These are phyloP conservation scores for Ophiocordyceps polyrhachis-furcata DNA, from an alignment of 2,329 filamentous ascomycete genomes.

Conservation along the genomic window DNA sequence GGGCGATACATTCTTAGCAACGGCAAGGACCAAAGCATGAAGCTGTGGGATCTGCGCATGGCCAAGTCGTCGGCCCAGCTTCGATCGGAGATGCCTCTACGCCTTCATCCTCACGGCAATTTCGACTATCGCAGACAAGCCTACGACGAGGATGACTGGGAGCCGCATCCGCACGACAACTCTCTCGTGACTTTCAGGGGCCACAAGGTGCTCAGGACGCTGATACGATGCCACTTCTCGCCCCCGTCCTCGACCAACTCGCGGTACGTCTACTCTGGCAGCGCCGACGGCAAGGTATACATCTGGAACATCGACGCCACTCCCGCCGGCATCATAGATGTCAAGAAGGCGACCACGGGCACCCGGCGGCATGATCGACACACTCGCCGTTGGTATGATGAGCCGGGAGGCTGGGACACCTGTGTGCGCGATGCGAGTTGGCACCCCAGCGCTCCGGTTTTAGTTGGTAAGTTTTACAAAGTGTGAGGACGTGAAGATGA, in stretches of 20 bases:
- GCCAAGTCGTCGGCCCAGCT: constrained; percentile 59
- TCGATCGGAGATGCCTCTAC: constrained; percentile 33
- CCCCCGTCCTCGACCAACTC: constrained; percentile 73
- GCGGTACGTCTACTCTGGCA: constrained; percentile 84
- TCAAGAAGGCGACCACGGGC: constrained; percentile 48
- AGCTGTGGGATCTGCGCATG: constrained; percentile 87
- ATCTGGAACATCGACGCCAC: constrained; percentile 92
- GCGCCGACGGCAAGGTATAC: constrained; percentile 74
- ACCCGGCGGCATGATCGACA: constrained; percentile 36
- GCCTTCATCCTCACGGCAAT: constrained; percentile 31
- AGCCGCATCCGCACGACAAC: constrained; percentile 57
- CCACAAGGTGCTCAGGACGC: constrained; percentile 70
- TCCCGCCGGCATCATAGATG: constrained; percentile 58
- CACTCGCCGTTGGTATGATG: constrained; percentile 37
- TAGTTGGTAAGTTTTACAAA: constrained; percentile 36
- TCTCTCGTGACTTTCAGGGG: constrained; percentile 86
- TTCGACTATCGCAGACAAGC: constrained; percentile 59
- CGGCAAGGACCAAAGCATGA: constrained; percentile 91
- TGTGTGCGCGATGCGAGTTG: constrained; percentile 78
- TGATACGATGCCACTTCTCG: constrained; percentile 91
- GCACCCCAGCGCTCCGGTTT: constrained; percentile 69
- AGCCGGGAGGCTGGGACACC: constrained; percentile 46
- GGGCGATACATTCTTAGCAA: constrained; percentile 79
- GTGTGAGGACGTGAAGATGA: not conserved
- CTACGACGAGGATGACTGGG: constrained; percentile 46